These are phyloP conservation scores for Vitis rupestris DNA, from an alignment of 164 flowering plant species.

Conservation along the genomic window DNA sequence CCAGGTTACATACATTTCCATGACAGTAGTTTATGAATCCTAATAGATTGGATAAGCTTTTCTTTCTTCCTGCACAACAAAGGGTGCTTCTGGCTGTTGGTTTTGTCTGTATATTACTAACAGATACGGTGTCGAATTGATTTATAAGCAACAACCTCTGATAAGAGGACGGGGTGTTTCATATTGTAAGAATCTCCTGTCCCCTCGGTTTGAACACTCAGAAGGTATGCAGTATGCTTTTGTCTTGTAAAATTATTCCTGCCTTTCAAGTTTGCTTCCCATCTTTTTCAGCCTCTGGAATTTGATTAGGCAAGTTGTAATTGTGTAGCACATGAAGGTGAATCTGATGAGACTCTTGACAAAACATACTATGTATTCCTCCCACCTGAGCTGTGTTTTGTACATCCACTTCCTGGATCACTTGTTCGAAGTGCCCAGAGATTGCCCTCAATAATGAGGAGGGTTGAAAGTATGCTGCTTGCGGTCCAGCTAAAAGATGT, in stretches of 20 bases:
- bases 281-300: slow-evolving; percentile 1
- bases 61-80: slow-evolving; percentile 43
- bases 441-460: slow-evolving; percentile 93
- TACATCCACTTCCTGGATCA: slow-evolving; percentile 83
- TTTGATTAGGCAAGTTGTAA: slow-evolving; percentile 10
- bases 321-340: slow-evolving; percentile 53
- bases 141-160: slow-evolving; percentile 78
- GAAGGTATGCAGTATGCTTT: slow-evolving; percentile 46
- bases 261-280: neutral
- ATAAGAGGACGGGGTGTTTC: slow-evolving; percentile 97
- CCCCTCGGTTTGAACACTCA: slow-evolving; percentile 94
- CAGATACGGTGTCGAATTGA: slow-evolving; percentile 93
- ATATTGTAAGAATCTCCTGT: slow-evolving; percentile 94
- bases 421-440: slow-evolving; percentile 63
- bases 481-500: slow-evolving; percentile 79
- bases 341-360: slow-evolving; percentile 73
- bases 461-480: slow-evolving; percentile 97
- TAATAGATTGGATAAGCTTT: slow-evolving; percentile 38
- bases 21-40: slow-evolving; percentile 30
- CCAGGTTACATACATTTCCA: slow-evolving; percentile 6
- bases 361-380: slow-evolving; percentile 93
- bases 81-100: slow-evolving; percentile 50
- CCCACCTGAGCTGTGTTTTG: slow-evolving; percentile 93
- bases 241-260: neutral
- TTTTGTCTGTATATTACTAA: slow-evolving; percentile 19